These are phyloP conservation scores for Xylaria scruposa DNA, from an alignment of 495 filamentous ascomycete genomes.

Conservation along the genomic window DNA sequence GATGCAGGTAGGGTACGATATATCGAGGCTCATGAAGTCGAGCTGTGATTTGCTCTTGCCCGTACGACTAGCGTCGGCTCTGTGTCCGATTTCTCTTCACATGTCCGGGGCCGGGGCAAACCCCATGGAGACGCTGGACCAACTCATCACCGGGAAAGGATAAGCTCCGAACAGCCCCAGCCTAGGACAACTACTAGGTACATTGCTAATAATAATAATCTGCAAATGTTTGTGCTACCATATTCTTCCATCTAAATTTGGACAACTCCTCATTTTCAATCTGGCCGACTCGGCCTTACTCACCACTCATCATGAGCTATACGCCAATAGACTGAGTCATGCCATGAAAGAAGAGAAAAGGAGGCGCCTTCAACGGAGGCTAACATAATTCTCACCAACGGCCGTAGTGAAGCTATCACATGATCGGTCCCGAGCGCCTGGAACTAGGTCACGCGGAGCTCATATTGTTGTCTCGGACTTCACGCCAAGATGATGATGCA, in stretches of 20 bases:
- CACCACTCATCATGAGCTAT: neutral
- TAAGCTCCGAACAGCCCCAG: neutral
- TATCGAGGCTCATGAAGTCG: neutral
- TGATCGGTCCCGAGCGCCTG: neutral
- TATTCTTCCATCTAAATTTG: constrained; percentile 14
- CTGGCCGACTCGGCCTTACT: constrained; percentile 20
- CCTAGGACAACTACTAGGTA: neutral
- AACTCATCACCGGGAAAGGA: constrained; percentile 1
- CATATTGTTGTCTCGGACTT: neutral
- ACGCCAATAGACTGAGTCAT: constrained; percentile 19
- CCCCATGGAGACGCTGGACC: constrained; percentile 18
- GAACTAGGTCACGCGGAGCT: neutral
- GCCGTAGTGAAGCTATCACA: neutral
- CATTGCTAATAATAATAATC: neutral
- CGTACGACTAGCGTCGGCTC: constrained; percentile 4
- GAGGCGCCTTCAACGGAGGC: neutral
- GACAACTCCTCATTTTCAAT: constrained; percentile 15
- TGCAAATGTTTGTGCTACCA: neutral
- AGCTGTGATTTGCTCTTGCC: neutral
- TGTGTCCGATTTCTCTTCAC: constrained; percentile 16
- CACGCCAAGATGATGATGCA: neutral
- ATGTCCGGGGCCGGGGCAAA: constrained; percentile 12
- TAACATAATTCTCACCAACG: neutral
- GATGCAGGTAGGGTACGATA: too few species aligned
- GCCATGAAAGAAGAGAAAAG: neutral